Evolutionary conservation across 148 eudicot genomes (phyloP).

Genomic region (Selenicereus undatus): DNA sequence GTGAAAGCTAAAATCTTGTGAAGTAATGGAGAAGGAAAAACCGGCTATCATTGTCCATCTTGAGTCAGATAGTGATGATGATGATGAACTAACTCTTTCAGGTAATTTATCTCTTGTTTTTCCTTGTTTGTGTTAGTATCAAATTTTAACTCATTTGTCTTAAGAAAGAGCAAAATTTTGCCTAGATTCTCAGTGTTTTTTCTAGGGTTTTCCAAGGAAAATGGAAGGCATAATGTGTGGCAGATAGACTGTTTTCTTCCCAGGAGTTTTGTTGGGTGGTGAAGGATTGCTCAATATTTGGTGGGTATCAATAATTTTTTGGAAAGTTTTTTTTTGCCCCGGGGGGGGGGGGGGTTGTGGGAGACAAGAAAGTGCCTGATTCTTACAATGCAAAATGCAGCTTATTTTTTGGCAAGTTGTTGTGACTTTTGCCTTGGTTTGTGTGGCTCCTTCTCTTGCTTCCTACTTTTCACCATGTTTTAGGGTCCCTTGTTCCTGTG

Average conservation of each 20-base stretch:
- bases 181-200: background rate
- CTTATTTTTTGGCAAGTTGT: background rate
- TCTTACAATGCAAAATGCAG: background rate
- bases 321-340: background rate
- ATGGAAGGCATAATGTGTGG: background rate
- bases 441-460: background rate
- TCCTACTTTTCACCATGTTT: background rate
- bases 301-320: background rate
- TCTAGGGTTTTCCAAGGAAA: constrained; percentile 4
- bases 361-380: background rate
- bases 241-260: background rate
- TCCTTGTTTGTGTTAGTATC: background rate
- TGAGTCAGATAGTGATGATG: background rate
- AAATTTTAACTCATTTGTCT: background rate
- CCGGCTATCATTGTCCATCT: background rate
- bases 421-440: too few relatives aligned
- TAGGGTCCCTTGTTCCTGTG: background rate
- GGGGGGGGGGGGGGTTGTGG: background rate
- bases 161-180: background rate
- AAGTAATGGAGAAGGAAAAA: background rate
- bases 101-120: background rate
- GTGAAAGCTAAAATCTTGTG: background rate
- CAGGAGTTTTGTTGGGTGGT: background rate
- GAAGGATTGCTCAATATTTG: background rate
- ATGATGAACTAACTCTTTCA: background rate